Evolutionary conservation across 352 stramenopile species (phyloP).

Genomic region (Globisporangium cylindrosporum): DNA sequence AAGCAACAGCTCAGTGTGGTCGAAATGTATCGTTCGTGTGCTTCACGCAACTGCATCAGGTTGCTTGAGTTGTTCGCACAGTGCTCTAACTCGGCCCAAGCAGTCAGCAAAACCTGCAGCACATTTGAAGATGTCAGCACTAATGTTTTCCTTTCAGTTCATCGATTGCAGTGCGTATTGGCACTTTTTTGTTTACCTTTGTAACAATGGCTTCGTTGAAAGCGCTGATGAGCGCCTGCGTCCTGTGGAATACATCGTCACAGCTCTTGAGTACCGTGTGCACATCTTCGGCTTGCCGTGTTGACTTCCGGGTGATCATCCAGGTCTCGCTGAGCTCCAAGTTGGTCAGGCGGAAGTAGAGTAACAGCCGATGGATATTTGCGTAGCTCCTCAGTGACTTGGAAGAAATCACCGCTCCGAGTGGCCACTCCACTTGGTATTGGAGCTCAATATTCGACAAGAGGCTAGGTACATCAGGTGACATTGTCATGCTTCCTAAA

Average conservation of each 20-base stretch:
- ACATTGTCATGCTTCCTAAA: constrained; percentile 34
- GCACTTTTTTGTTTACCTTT: constrained; percentile 21
- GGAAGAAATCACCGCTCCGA: constrained; percentile 45
- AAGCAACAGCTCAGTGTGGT: constrained; percentile 39
- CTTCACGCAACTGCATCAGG: constrained; percentile 28
- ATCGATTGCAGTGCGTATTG: background rate
- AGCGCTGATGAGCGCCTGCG: constrained; percentile 34
- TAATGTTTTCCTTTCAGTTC: background rate
- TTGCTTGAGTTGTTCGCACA: constrained; percentile 19
- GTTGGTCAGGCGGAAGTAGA: constrained; percentile 40
- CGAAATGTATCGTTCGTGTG: constrained; percentile 38
- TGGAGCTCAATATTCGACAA: constrained; percentile 47
- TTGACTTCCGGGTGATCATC: constrained; percentile 29
- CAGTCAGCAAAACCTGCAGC: constrained; percentile 35
- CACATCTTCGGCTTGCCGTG: constrained; percentile 13
- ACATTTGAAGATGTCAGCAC: constrained; percentile 1
- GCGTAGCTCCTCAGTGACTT: constrained; percentile 33
- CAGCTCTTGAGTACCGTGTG: constrained; percentile 25
- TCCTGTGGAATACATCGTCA: constrained; percentile 35
- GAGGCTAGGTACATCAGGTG: constrained; percentile 25
- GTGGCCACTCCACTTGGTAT: constrained; percentile 45
- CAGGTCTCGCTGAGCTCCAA: constrained; percentile 43
- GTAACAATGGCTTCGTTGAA: constrained; percentile 51
- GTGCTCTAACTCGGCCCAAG: constrained; percentile 33
- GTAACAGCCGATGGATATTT: constrained; percentile 40